Conservation (phyloP, 1,284 basidiomycete genomes). For the Trametes polyzona region DNA sequence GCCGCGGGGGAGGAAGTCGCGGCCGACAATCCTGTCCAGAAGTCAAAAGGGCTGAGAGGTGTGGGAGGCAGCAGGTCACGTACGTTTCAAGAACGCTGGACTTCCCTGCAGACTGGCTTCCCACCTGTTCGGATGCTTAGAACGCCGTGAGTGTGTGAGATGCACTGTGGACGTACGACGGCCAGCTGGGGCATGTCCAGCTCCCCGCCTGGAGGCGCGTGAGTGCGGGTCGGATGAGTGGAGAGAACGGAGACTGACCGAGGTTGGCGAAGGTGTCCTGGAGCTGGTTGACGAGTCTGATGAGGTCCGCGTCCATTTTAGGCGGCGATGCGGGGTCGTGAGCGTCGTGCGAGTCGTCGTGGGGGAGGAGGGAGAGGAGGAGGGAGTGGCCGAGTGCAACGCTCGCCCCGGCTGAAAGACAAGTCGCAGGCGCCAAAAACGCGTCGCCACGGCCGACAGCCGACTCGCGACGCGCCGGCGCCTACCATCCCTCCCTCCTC, state of each 20-base stretch:
- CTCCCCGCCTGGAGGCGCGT: conserved; percentile 65
- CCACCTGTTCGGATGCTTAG: conserved; percentile 55
- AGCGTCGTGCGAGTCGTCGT: conserved; percentile 21
- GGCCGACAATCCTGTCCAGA: conserved; percentile 80
- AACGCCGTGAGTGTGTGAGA: not conserved
- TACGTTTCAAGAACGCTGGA: conserved; percentile 88
- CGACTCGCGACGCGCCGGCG: conserved; percentile 19
- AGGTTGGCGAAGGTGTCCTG: conserved; percentile 88
- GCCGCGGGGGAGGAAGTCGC: conserved; percentile 94
- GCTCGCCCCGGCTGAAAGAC: not conserved
- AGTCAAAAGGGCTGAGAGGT: not conserved
- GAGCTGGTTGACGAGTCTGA: conserved; percentile 94
- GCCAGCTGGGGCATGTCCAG: conserved; percentile 86
- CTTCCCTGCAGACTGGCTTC: conserved; percentile 85
- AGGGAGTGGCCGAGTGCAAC: not conserved
- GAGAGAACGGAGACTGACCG: conserved; percentile 49
- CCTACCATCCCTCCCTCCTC: not conserved
- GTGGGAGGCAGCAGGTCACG: conserved; percentile 36
- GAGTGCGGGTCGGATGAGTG: conserved; percentile 13
- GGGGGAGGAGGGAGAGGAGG: not conserved
- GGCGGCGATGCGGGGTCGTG: conserved; percentile 21
- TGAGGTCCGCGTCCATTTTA: conserved; percentile 91
- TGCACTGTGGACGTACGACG: conserved; percentile 51
- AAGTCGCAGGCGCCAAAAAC: conserved; percentile 23
- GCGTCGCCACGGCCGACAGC: conserved; percentile 27